Base-by-base conservation (phyloP, 371 early-diverging fungal genomes). In the Mucor indicus region DNA sequence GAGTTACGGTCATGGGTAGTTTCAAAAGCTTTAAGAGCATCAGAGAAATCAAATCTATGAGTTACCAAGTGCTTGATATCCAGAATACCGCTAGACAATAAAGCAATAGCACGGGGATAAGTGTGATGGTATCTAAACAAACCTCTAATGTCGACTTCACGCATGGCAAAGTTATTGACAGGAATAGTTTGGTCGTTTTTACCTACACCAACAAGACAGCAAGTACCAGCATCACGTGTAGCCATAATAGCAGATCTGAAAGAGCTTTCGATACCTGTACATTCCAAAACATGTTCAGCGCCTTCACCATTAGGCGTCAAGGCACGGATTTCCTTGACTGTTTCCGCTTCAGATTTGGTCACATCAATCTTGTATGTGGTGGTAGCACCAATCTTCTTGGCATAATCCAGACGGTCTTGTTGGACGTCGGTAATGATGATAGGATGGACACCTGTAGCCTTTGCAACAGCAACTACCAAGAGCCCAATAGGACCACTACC, bases 161-260 rank as follows among this genome's bases (percentile, higher is more conserved):
- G 61, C 69, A 67, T 72, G n/a, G 73, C 73, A 69, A 72, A 69
- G 48, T 67, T 69, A 43, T 72, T 69, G 37, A 72, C 73, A 12
- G 73, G 73, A 19, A 72, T 45, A 1, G 55, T 52, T 41, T 69
- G 69, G 20, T 72, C 69, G 17, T 69, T 72, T 57, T 72, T 69
- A 35, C 73, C 73, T 1, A 72, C 67, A 40, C 73, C 73, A 5
- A 72, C 73, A 32, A 72, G 58, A 45, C 67, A 66, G 33, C 67
- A 69, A 8, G 62, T 59, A 39, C 73, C 73, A 16, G 66, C 67
- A 46, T 69, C 67, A 19, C 64, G 56, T 2, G 69, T 69, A 5
- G 64, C 64, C 69, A 72, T 69, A 36, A 72, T 69, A 24, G 73
- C 67, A 11, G 67, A 47, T 43, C 69, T 62, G 42, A 72, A 69